Percentiles rank a stretch among this genome's conserved stretches.
Conservation (phyloP, 495 filamentous ascomycete species). For the Penicillium antarcticum region DNA sequence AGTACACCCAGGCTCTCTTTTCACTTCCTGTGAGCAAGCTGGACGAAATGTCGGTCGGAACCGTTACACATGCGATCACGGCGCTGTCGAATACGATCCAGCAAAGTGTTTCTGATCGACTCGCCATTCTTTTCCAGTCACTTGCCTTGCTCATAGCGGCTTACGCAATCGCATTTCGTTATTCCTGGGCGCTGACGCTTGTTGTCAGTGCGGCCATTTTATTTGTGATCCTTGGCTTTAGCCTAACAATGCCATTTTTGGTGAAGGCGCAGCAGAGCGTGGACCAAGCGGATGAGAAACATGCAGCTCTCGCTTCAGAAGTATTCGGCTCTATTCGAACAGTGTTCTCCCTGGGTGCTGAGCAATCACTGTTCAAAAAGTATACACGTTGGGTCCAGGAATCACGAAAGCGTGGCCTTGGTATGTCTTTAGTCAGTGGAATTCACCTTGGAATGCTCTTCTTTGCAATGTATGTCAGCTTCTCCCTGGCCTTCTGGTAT, state of each 20-base stretch:
- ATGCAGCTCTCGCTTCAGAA: constrained; percentile 46
- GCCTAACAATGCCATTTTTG: constrained; percentile 34
- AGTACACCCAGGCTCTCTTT: constrained; percentile 33
- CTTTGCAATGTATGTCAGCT: constrained; percentile 45
- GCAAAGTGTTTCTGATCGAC: constrained; percentile 61
- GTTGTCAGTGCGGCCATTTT: constrained; percentile 39
- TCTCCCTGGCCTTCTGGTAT: constrained; percentile 52
- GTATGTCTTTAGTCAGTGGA: constrained; percentile 22
- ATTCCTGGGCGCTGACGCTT: constrained; percentile 48
- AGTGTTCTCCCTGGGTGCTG: constrained; percentile 52
- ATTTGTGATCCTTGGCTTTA: constrained; percentile 30
- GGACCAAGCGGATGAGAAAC: constrained; percentile 24
- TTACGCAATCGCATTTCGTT: constrained; percentile 47
- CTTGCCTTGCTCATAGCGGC: constrained; percentile 49
- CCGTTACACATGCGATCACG: constrained; percentile 57
- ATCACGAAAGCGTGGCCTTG: constrained; percentile 49
- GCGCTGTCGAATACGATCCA: constrained; percentile 62
- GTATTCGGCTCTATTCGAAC: constrained; percentile 47
- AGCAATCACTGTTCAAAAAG: constrained; percentile 31
- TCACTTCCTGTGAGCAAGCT: constrained; percentile 29
- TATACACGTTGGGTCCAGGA: constrained; percentile 54
- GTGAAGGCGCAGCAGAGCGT: constrained; percentile 33
- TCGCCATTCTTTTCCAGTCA: constrained; percentile 47
- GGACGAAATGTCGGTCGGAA: constrained; percentile 30
- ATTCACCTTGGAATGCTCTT: constrained; percentile 30